Evolutionary conservation across 441 rosid species (phyloP), one percentile per base, ranked within the genome.

Genomic region (Metrosideros polymorpha): DNA sequence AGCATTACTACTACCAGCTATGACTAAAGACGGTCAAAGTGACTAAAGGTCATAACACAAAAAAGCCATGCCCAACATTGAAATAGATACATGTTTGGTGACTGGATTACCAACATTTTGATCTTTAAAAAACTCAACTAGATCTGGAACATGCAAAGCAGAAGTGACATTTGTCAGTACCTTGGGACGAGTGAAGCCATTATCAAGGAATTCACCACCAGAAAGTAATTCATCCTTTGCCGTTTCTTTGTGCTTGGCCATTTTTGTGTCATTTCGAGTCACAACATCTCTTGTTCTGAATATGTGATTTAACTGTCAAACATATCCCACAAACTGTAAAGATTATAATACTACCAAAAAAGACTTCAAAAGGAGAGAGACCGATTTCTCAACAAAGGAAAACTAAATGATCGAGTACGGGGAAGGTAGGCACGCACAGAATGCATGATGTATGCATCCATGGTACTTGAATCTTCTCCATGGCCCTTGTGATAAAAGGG

Each of bases 171-270:
- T 71, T 39, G 79, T 39, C 79, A 39, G 9, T 45, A 96, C 99
- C 99, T 97, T 97, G 27, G 99, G 97, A 91, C 99, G 99, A 85
- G 99, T 96, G 90, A 96, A 97, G 82, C 99, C 99, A 82, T 91
- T 98, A 91, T 97, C 99, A 90, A 91, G 97, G 86, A 93, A 93
- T 85, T 85, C 91, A 92, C 93, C 94, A 63, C 88, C 92, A 92
- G 88, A 82, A 83, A 94, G 89, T 61, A 93, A 86, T 83, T 90
- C 95, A 87, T 92, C 95, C 85, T 88, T 87, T 51, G 93, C 86
- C 71, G 85, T 86, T 85, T 89, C 94, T 91, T 89, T 90, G 88
- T 90, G 91, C 92, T 94, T 97, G 85, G 89, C 91, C 88, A 93
- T 85, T 94, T 95, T 96, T 39, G 94, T 89, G 56, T 96, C 96